Conservation (phyloP, 208 protist species). For the Naegleria gruberi region DNA sequence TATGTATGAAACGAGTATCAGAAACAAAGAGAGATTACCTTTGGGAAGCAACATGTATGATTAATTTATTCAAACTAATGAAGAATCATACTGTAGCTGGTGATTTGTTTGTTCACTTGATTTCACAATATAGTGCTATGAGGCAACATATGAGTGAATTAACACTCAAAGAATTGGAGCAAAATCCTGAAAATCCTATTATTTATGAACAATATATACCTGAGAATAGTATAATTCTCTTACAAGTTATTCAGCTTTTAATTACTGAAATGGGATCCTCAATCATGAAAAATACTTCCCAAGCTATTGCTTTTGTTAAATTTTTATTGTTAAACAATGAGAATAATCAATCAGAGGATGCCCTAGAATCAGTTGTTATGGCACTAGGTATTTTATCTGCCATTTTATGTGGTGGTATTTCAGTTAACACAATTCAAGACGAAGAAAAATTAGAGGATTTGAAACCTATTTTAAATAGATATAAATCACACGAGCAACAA, state of each 20-base stretch:
- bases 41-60: background rate
- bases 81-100: conserved; percentile 10
- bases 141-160: too few species aligned
- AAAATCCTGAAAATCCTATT: background rate
- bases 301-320: conserved; percentile 3
- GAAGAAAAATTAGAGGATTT: background rate
- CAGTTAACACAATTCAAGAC: background rate
- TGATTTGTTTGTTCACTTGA: conserved; percentile 20
- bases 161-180: too few species aligned
- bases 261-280: background rate
- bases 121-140: background rate
- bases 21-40: background rate
- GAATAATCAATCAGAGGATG: background rate
- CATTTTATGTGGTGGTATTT: background rate
- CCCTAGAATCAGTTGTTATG: background rate
- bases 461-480: background rate
- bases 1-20: background rate
- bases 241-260: background rate
- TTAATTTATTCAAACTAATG: conserved; percentile 8
- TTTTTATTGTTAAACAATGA: conserved; percentile 8
- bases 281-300: conserved; percentile 15
- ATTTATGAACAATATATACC: background rate
- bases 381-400: background rate
- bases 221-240: background rate
- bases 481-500: background rate